These are phyloP conservation scores for Podaxis carcinomalis DNA, from an alignment of 768 basidiomycete genomes.

Conservation along the genomic window DNA sequence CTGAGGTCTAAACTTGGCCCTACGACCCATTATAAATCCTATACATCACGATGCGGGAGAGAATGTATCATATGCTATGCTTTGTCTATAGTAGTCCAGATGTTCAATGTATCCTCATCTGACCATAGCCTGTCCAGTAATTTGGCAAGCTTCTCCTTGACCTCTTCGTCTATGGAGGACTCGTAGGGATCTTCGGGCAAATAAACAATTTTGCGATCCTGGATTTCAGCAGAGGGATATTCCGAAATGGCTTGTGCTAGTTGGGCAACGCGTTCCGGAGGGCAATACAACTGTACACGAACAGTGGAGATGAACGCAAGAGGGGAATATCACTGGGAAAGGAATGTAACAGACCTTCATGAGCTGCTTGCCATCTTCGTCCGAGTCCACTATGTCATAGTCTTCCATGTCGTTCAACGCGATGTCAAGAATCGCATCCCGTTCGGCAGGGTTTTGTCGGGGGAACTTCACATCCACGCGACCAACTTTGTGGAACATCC, in stretches of 20 bases:
- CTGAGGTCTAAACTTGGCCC: not conserved
- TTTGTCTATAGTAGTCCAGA: conserved; percentile 50
- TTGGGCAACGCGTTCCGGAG: conserved; percentile 11
- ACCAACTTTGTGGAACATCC: conserved; percentile 58
- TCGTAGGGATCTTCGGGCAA: conserved; percentile 40
- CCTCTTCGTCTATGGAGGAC: conserved; percentile 30
- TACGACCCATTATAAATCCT: not conserved
- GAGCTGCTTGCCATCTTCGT: conserved; percentile 23
- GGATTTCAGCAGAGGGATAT: conserved; percentile 22
- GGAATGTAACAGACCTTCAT: conserved; percentile 15
- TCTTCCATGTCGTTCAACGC: conserved; percentile 42
- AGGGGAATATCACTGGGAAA: conserved; percentile 1
- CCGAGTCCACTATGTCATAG: conserved; percentile 32
- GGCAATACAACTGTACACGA: conserved; percentile 10
- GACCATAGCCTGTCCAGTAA: conserved; percentile 52
- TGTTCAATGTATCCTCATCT: conserved; percentile 52
- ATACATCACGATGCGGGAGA: not conserved
- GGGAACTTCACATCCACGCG: conserved; percentile 37
- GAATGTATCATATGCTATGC: not conserved
- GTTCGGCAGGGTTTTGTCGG: conserved; percentile 24
- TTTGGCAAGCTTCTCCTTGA: conserved; percentile 32
- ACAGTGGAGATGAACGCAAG: not conserved
- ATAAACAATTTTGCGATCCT: conserved; percentile 51
- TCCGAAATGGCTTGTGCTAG: conserved; percentile 14
- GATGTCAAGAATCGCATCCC: conserved; percentile 35